Percentiles rank a stretch among this genome's conserved stretches.
These are phyloP conservation scores for Pyrenochaeta sp. DNA, from an alignment of 2,329 filamentous ascomycete species.

Conservation along the genomic window DNA sequence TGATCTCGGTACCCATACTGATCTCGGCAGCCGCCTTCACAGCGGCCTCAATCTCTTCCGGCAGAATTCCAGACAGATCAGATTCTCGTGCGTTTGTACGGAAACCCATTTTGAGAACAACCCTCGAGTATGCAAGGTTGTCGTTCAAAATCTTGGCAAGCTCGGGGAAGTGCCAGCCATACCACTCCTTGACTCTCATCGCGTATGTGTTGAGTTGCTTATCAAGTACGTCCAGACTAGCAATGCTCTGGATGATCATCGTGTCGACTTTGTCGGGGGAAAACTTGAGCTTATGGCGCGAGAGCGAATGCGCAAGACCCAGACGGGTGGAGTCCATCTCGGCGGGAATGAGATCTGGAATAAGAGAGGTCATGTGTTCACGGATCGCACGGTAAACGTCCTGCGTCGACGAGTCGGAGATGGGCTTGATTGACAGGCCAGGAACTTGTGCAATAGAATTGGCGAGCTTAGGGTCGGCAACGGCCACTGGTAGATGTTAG, in stretches of 20 bases:
- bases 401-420: slow-evolving; percentile 81
- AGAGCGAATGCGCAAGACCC: slow-evolving; percentile 95
- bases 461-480: slow-evolving; percentile 90
- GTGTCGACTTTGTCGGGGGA: slow-evolving; percentile 98
- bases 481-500: slow-evolving; percentile 66
- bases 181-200: slow-evolving; percentile 99
- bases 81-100: slow-evolving; percentile 78
- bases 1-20: slow-evolving; percentile 98
- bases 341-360: slow-evolving; percentile 84
- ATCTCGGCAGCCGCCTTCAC: slow-evolving; percentile 96
- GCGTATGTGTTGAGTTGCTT: slow-evolving; percentile 99
- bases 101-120: slow-evolving; percentile 90
- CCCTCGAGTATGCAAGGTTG: slow-evolving; percentile 80
- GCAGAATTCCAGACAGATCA: slow-evolving; percentile 81
- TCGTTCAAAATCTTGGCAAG: slow-evolving; percentile 91
- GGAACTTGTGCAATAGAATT: slow-evolving; percentile 93
- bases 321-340: slow-evolving; percentile 94
- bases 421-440: slow-evolving; percentile 81
- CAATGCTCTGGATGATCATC: slow-evolving; percentile 97
- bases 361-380: slow-evolving; percentile 86
- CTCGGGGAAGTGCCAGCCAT: slow-evolving; percentile 99
- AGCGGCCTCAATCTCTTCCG: slow-evolving; percentile 91
- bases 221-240: slow-evolving; percentile 90
- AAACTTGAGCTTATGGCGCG: slow-evolving; percentile 94
- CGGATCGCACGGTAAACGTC: slow-evolving; percentile 96